Base-by-base conservation (phyloP, 2,329 filamentous ascomycete genomes). In the Clonostachys solani region DNA sequence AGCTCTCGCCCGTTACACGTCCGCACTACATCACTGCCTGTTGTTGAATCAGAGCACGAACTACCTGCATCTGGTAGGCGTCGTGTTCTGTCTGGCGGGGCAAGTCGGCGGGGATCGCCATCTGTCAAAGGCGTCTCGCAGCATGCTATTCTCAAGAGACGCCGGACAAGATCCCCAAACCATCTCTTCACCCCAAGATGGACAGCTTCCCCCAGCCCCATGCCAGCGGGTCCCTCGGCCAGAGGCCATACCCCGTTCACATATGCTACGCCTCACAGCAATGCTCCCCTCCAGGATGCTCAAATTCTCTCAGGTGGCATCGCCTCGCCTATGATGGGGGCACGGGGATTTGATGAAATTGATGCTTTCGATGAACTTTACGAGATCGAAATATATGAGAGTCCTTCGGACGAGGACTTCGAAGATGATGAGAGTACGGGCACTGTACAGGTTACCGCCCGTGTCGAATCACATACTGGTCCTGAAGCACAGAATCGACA, bases 241-340 rank as follows among this genome's bases (percentile, higher is more conserved):
- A 29, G 23, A 10, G 23, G 23, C 9, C 23, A 29, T 29, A 81
- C 77, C 1, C 86, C 84, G 0, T 83, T 83, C 53, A 83, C 82
- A n/a, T 91, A 91, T 57, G 85, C 86, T 4, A 92, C 87, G 1
- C 87, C 87, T 0, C 75, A 85, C 59, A 90, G 86, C 57, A 84
- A 83, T 50, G 78, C 73, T 5, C 73, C 80, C 1, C 61, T 66
- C 9, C 62, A 71, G 12, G 74, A 77, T 46, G 52, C 65, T 16
- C 66, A 68, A 15, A 52, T 52, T 6, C 40, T 57, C 3, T 56
- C 63, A 13, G 55, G 56, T 40, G 56, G 59, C 34, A 67, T 64
- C 42, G 50, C 56, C 13, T 54, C 56, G 7, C 60, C 57, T 5
- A 59, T 55, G 12, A 56, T 52, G 15, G 49, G 54, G 5, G 55